These are phyloP conservation scores for Baeospora myosura DNA, from an alignment of 1,284 basidiomycete species.

Conservation along the genomic window DNA sequence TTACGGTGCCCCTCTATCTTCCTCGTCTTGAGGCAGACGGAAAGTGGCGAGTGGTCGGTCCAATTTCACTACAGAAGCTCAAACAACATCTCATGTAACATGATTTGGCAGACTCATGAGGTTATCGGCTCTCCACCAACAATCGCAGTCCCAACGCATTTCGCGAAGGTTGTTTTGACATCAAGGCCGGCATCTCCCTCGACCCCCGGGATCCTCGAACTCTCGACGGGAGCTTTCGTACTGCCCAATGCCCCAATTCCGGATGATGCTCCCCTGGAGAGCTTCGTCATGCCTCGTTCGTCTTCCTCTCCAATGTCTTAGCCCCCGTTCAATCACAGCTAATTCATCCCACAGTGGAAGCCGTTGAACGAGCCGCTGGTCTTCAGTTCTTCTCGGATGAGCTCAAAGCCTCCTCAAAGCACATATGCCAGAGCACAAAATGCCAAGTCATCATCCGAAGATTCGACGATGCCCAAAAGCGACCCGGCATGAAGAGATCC, in stretches of 20 bases:
- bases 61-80: slow-evolving; percentile 4
- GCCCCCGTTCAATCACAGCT: slow-evolving; percentile 2
- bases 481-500: slow-evolving; percentile 42
- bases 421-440: slow-evolving; percentile 82
- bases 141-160: slow-evolving; percentile 93
- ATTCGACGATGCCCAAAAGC: slow-evolving; percentile 85
- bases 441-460: slow-evolving; percentile 80
- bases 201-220: slow-evolving; percentile 64
- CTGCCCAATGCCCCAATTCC: slow-evolving; percentile 87
- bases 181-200: slow-evolving; percentile 68
- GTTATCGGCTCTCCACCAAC: slow-evolving; percentile 91
- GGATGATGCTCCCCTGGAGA: slow-evolving; percentile 72
- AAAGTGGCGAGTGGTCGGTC: slow-evolving; percentile 87
- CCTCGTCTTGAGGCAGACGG: slow-evolving; percentile 81
- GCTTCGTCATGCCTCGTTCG: slow-evolving; percentile 76
- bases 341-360: slow-evolving; percentile 57
- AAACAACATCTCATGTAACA: no score
- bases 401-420: slow-evolving; percentile 74
- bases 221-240: slow-evolving; percentile 89
- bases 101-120: slow-evolving; percentile 64
- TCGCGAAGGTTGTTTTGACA: slow-evolving; percentile 91
- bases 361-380: slow-evolving; percentile 88
- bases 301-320: slow-evolving; percentile 9
- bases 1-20: slow-evolving; percentile 96
- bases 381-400: slow-evolving; percentile 83